Conservation (phyloP, 2,329 filamentous ascomycete genomes). For the Coniochaeta sp. region DNA sequence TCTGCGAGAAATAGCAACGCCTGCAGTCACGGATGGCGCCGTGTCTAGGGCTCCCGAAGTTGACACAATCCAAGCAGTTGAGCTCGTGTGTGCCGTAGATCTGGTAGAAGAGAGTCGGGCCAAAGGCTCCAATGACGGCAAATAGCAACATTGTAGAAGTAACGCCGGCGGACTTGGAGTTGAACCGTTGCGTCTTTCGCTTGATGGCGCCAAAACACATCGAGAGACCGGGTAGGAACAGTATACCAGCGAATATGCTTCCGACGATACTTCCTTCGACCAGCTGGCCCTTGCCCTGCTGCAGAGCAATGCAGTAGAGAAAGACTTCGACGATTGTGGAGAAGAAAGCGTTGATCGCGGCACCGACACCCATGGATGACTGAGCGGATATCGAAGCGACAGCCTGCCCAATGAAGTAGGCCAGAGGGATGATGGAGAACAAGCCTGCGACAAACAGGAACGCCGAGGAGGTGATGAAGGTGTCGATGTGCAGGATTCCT, state of each 20-base stretch:
- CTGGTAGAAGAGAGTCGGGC: constrained; percentile 94
- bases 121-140: constrained; percentile 89
- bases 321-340: constrained; percentile 97
- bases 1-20: constrained; percentile 89
- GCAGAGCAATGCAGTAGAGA: constrained; percentile 89
- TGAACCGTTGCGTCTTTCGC: constrained; percentile 97
- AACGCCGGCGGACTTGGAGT: constrained; percentile 90
- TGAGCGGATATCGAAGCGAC: constrained; percentile 98
- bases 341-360: constrained; percentile 97
- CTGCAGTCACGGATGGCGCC: constrained; percentile 65
- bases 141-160: constrained; percentile 98
- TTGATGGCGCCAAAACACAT: constrained; percentile 99
- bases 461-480: constrained; percentile 70
- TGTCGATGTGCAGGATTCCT: constrained; percentile 59
- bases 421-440: constrained; percentile 88
- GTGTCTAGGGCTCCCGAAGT: constrained; percentile 29
- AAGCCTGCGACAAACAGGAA: constrained; percentile 80
- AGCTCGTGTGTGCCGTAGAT: constrained; percentile 97
- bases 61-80: constrained; percentile 65
- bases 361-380: constrained; percentile 95
- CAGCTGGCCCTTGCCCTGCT: constrained; percentile 83
- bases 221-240: constrained; percentile 88
- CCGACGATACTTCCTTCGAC: constrained; percentile 97
- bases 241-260: constrained; percentile 93
- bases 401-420: constrained; percentile 97